phyloP scores from a whole-genome alignment of 2,329 filamentous ascomycete species.

The Albophoma yamanashiensis region DNA sequence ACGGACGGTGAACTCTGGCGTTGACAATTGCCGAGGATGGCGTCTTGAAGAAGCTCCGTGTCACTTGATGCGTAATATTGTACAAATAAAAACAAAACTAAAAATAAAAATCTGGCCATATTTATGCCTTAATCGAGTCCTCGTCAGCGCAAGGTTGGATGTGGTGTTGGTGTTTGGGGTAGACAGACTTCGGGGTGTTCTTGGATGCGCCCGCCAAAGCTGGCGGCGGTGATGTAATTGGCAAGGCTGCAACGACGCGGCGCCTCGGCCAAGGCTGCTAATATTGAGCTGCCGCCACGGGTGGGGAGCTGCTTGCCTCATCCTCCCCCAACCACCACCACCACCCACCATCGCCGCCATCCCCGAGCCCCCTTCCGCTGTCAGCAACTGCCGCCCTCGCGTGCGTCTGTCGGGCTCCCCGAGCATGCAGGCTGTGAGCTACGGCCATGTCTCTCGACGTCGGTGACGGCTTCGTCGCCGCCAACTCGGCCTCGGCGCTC shows the following conservation, averaged over 20 bases:
- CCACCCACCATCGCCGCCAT: not conserved
- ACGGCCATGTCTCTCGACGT: slow-evolving; percentile 25
- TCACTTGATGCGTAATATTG: too few relatives aligned
- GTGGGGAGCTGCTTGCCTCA: not conserved
- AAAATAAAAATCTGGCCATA: too few relatives aligned
- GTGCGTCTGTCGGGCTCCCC: not conserved
- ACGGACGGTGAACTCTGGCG: not conserved
- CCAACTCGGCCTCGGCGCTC: slow-evolving; percentile 49
- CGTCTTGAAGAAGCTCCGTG: not conserved
- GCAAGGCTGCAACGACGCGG: not conserved
- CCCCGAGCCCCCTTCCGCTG: not conserved
- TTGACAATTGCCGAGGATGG: not conserved
- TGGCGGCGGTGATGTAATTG: not conserved
- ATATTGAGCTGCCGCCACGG: not conserved
- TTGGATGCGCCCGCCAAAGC: not conserved
- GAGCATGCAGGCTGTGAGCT: slow-evolving; percentile 7
- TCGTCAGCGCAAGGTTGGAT: not conserved
- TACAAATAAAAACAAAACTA: too few relatives aligned
- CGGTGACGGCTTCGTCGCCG: slow-evolving; percentile 59
- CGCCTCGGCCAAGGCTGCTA: not conserved
- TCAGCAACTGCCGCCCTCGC: not conserved
- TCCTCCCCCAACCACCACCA: not conserved
- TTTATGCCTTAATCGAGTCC: too few relatives aligned
- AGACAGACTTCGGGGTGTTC: not conserved
- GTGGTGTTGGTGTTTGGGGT: not conserved